A percentile compares a stretch with the other conserved stretches of the same genome.
phyloP scores from a whole-genome alignment of 2,329 filamentous ascomycete genomes.

The Aspergillus neoniger region DNA sequence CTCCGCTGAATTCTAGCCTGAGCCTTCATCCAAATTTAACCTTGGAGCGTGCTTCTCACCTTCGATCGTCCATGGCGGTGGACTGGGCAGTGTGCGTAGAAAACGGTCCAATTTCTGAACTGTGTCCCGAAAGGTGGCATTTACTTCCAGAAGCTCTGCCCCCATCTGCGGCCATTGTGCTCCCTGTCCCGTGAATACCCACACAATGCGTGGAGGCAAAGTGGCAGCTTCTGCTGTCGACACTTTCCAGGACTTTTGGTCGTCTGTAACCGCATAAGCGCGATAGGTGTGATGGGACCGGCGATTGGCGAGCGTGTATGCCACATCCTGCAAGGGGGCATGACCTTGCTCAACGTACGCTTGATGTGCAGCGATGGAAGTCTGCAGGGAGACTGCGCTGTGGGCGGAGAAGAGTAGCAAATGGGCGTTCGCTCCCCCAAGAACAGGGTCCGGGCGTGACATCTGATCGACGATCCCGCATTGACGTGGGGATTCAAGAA shows the following conservation, averaged over 20 bases:
- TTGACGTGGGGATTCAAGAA: conserved; percentile 8
- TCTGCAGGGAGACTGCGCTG: not conserved
- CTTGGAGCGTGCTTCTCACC: not conserved
- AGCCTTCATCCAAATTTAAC: not conserved
- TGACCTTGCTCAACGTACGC: not conserved
- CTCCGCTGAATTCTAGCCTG: not conserved
- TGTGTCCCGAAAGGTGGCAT: not conserved
- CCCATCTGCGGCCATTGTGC: conserved; percentile 37
- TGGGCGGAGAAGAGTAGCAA: not conserved
- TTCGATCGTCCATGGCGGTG: not conserved
- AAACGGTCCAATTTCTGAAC: not conserved
- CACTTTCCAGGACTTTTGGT: not conserved
- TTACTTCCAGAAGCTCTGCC: not conserved
- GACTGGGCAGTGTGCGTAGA: not conserved
- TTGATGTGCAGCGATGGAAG: not conserved
- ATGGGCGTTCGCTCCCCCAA: not conserved
- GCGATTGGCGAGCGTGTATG: conserved; percentile 12
- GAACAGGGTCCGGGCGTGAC: not conserved
- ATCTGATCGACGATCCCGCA: not conserved
- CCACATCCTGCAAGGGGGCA: conserved; percentile 3
- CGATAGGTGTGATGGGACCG: conserved; percentile 5
- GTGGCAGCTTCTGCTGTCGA: conserved; percentile 13
- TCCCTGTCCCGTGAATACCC: conserved; percentile 30
- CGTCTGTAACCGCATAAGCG: conserved; percentile 1
- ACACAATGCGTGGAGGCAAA: conserved; percentile 25